Percentiles rank a stretch among this genome's conserved stretches.
Evolutionary conservation across 208 protist genomes (phyloP).

Genomic region (Acanthamoeba sp.): DNA sequence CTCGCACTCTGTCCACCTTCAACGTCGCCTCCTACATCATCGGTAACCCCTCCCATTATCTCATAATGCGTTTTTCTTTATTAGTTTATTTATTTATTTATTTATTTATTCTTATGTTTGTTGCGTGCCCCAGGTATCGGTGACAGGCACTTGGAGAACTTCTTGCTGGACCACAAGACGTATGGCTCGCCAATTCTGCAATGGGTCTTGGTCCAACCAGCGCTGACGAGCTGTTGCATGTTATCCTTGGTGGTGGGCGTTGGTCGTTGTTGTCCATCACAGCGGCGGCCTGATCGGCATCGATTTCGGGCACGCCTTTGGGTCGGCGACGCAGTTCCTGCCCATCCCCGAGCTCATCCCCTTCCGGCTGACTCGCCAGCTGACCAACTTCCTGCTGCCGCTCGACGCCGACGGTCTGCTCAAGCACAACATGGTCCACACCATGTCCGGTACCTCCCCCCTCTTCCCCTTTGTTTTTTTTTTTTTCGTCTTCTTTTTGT

Average conservation of each 20-base stretch:
- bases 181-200: slow-evolving; percentile 13
- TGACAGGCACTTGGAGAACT: slow-evolving; percentile 95
- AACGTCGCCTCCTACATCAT: slow-evolving; percentile 93
- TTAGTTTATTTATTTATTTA: too few species aligned
- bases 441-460: slow-evolving; percentile 68
- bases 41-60: slow-evolving; percentile 82
- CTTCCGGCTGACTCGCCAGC: slow-evolving; percentile 94
- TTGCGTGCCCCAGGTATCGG: slow-evolving; percentile 87
- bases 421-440: slow-evolving; percentile 89
- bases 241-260: neutral
- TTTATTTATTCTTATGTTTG: neutral
- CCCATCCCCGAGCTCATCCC: slow-evolving; percentile 95
- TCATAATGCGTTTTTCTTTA: neutral
- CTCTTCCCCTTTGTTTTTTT: too few species aligned
- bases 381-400: slow-evolving; percentile 89
- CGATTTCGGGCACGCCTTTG: slow-evolving; percentile 97
- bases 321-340: slow-evolving; percentile 91
- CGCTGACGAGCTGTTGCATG: neutral
- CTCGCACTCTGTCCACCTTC: slow-evolving; percentile 88
- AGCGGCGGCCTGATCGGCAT: slow-evolving; percentile 93
- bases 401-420: slow-evolving; percentile 88
- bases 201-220: neutral
- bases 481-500: too few species aligned
- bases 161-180: slow-evolving; percentile 89
- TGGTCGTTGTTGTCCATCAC: neutral